Percentiles rank a stretch among this genome's conserved stretches.
Conservation (phyloP, 148 eudicot species). For the Euryodendron excelsum region DNA sequence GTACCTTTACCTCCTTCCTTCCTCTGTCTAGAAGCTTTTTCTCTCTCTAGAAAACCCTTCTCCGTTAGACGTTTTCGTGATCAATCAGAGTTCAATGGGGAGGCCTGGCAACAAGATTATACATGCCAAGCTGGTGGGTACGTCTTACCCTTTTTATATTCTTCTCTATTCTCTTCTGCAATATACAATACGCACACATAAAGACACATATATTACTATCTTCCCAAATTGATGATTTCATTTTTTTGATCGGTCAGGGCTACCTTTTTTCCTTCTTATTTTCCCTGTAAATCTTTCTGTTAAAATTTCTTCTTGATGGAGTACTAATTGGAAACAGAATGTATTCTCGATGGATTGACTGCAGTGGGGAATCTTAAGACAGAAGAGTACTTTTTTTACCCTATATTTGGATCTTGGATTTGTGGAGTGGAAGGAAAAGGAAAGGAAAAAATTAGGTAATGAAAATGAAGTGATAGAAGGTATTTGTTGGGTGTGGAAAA, state of each 20-base stretch:
- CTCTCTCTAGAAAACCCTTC: not conserved
- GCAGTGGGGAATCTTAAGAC: too few relatives aligned
- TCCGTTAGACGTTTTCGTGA: not conserved
- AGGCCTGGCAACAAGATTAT: constrained; percentile 38
- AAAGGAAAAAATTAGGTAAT: too few relatives aligned
- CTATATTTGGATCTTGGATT: too few relatives aligned
- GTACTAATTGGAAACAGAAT: not conserved
- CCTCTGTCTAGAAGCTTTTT: too few relatives aligned
- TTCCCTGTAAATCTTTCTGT: not conserved
- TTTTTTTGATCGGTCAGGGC: not conserved
- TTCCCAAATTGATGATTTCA: not conserved
- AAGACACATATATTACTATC: not conserved
- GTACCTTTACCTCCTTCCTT: not conserved
- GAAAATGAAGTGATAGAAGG: too few relatives aligned
- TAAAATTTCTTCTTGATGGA: too few relatives aligned
- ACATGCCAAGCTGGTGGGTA: constrained; percentile 50
- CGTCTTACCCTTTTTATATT: constrained; percentile 8
- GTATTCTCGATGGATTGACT: not conserved
- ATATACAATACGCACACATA: not conserved
- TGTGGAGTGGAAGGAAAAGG: too few relatives aligned
- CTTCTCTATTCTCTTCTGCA: not conserved
- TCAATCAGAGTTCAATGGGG: constrained; percentile 27
- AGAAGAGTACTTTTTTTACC: too few relatives aligned
- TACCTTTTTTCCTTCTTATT: not conserved
- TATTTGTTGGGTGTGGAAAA: too few relatives aligned